These are phyloP conservation scores for Curvularia eragrostidis DNA, from an alignment of 2,329 filamentous ascomycete species.

Conservation along the genomic window DNA sequence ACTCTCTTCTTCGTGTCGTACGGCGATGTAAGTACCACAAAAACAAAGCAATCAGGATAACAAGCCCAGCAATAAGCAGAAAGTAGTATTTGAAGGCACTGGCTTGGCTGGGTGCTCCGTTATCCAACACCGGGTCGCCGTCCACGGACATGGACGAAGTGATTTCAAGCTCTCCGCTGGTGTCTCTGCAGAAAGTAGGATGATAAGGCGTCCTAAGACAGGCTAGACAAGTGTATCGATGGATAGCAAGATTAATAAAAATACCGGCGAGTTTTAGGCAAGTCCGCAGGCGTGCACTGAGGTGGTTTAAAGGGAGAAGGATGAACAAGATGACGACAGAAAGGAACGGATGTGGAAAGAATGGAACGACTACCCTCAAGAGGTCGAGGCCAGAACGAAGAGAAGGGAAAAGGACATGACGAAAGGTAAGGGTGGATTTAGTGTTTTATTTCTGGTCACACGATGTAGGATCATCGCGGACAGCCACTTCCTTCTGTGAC, in stretches of 20 bases:
- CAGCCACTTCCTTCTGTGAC: constrained; percentile 3
- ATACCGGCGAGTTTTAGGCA: not conserved
- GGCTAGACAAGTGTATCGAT: not conserved
- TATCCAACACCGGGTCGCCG: not conserved
- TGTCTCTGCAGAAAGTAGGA: not conserved
- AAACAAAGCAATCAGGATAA: constrained; percentile 52
- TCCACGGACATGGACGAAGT: not conserved
- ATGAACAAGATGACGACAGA: not conserved
- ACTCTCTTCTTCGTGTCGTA: constrained; percentile 45
- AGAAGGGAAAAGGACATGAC: not conserved
- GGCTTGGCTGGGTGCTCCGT: not conserved
- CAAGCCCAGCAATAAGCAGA: constrained; percentile 63
- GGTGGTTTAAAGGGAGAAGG: not conserved
- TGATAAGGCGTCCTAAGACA: not conserved
- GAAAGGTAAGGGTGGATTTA: not conserved
- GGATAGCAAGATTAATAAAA: not conserved
- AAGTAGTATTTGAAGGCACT: constrained; percentile 58
- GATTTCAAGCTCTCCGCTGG: not conserved
- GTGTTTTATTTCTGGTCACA: not conserved
- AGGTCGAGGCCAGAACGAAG: not conserved
- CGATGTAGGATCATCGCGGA: not conserved
- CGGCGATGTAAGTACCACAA: constrained; percentile 56
- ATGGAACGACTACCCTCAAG: not conserved
- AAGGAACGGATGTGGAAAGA: not conserved
- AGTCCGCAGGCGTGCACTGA: not conserved